Base-by-base conservation (phyloP, 257 asterid genomes). In the Solanum sejunctum region DNA sequence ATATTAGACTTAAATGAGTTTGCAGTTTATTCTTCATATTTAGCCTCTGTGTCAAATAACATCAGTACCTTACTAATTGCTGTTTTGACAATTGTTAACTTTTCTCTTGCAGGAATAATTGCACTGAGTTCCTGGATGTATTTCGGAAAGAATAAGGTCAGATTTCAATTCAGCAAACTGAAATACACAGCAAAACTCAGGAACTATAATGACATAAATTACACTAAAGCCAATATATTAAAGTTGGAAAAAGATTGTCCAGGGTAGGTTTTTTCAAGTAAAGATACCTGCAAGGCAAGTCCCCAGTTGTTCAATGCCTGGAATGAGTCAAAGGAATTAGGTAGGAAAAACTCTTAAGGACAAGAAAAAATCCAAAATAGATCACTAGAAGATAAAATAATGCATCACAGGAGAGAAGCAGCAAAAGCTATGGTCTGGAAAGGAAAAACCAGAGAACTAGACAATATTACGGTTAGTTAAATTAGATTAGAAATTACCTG, bases 271-370 rank as follows among this genome's bases (percentile, higher is more conserved):
- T 78, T 77, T 28, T 73, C 61, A 49, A 55, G 79, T 84, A 78
- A 72, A 86, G 32, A 70, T 90, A 97, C 99, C 99, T 97, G 99
- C 89, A 97, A 91, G 83, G 99, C 99, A 91, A 97, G 99, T 83
- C 99, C 99, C 99, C 99, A 97, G 89, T 97, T 97, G 93, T 97
- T 97, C 84, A 97, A 97, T 58, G 99, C 99, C 99, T 97, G 94
- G 83, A 84, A 77, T 12, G 85, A 86, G 86, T 73, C 54, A 66
- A 47, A 78, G 52, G 69, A 69, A 86, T 92, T 72, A 91, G 92
- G 87, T 41, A 80, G 75, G 63, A 85, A 43, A 3, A 57, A 78
- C 0, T 51, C 57, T 54, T 0, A 51, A 12, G 56, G 56, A 69
- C 36, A 54, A 83, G n/a, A 83, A 36, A 36, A 83, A 36, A 52